phyloP scores from a whole-genome alignment of 2,329 filamentous ascomycete genomes.

The Trichoderma citrinoviride region DNA sequence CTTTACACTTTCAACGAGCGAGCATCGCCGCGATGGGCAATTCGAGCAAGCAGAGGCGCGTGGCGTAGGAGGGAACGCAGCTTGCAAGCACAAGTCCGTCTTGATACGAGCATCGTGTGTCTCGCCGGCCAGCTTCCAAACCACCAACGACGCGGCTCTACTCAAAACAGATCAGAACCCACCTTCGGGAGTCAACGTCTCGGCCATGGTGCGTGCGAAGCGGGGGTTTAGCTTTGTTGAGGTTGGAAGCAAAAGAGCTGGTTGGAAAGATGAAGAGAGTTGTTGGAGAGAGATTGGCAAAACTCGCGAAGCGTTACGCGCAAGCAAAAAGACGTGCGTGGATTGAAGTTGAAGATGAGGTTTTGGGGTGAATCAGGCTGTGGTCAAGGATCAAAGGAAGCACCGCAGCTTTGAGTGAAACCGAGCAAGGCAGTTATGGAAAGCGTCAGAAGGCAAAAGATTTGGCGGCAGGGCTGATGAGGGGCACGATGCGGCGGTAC shows the following conservation, averaged over 20 bases:
- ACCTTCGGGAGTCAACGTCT: constrained; percentile 41
- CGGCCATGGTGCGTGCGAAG: constrained; percentile 28
- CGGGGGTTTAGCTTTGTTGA: not conserved
- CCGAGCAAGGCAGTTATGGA: constrained; percentile 31
- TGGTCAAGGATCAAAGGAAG: not conserved
- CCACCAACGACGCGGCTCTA: not conserved
- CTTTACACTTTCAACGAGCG: not conserved
- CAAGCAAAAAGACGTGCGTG: not conserved
- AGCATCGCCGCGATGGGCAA: not conserved
- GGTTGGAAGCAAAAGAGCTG: not conserved
- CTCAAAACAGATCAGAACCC: constrained; percentile 22
- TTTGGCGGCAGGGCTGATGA: constrained; percentile 27
- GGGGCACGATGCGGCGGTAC: constrained; percentile 28
- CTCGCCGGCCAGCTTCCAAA: not conserved
- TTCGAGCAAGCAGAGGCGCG: not conserved
- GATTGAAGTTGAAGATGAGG: not conserved
- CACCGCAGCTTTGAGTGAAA: constrained; percentile 7
- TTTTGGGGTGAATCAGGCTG: constrained; percentile 16
- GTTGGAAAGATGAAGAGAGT: not conserved
- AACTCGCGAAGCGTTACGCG: not conserved
- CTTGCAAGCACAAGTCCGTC: not conserved
- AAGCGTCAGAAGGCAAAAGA: constrained; percentile 46
- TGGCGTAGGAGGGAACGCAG: not conserved
- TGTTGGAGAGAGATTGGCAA: not conserved
- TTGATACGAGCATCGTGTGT: not conserved